A percentile compares a stretch with the other conserved stretches of the same genome.
Conservation (phyloP, 2,329 filamentous ascomycete species). For the Atkinsonella texensis region DNA sequence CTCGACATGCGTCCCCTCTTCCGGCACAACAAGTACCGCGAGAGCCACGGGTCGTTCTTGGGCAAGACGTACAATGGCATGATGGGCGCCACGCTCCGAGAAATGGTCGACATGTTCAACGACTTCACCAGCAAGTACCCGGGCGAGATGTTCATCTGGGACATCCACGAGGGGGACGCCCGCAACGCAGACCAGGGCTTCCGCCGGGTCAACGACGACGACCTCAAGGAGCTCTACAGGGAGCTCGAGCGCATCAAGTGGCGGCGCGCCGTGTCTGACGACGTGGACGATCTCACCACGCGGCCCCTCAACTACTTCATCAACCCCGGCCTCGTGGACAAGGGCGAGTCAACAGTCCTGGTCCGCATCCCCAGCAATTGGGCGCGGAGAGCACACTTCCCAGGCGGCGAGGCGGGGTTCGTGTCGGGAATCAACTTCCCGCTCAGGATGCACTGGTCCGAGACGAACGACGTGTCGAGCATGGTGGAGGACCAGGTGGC, state of each 20-base stretch:
- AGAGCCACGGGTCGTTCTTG: conserved; percentile 12
- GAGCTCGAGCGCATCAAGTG: conserved; percentile 13
- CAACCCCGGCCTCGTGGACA: not conserved
- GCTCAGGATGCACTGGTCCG: conserved; percentile 12
- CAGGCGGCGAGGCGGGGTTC: conserved; percentile 17
- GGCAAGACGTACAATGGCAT: conserved; percentile 12
- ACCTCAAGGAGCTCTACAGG: conserved; percentile 10
- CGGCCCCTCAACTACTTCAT: conserved; percentile 16
- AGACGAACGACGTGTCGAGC: conserved; percentile 6
- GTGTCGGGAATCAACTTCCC: conserved; percentile 15
- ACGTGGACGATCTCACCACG: conserved; percentile 14
- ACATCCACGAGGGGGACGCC: conserved; percentile 13
- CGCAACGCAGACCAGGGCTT: conserved; percentile 2
- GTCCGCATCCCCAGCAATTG: conserved; percentile 16
- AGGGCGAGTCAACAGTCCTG: conserved; percentile 15
- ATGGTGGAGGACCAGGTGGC: conserved; percentile 14
- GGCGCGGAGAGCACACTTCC: conserved; percentile 11
- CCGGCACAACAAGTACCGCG: conserved; percentile 6
- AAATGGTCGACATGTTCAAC: conserved; percentile 19
- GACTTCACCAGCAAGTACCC: conserved; percentile 16
- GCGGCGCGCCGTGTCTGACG: conserved; percentile 11
- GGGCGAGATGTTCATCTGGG: conserved; percentile 23
- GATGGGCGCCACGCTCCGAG: conserved; percentile 13
- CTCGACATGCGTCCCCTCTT: conserved; percentile 17
- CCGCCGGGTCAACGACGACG: not conserved